These are phyloP conservation scores for Calonectria naviculata DNA, from an alignment of 2,329 filamentous ascomycete species.

Conservation along the genomic window DNA sequence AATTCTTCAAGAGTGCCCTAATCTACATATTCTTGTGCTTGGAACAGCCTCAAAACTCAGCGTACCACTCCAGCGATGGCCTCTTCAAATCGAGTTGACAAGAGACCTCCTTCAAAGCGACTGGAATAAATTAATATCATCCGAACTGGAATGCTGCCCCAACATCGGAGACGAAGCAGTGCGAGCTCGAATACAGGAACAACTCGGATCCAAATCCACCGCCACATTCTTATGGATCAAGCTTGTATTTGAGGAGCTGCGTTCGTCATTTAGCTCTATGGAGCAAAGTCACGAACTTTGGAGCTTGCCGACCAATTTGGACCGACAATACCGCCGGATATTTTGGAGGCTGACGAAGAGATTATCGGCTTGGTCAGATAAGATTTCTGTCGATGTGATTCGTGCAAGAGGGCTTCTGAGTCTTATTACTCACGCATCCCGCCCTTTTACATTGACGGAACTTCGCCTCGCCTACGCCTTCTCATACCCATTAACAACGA, in stretches of 20 bases:
- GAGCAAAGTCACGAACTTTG: neutral
- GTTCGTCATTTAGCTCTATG: neutral
- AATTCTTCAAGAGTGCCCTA: neutral
- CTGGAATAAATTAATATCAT: neutral
- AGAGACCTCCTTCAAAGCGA: neutral
- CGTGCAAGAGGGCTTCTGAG: slow-evolving; percentile 1
- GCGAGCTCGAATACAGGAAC: neutral
- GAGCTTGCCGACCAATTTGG: neutral
- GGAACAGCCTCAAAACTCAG: neutral
- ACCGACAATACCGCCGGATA: neutral
- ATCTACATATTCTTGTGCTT: neutral
- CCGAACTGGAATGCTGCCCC: neutral
- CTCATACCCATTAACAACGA: neutral
- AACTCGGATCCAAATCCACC: neutral
- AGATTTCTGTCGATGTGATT: neutral
- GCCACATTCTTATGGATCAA: slow-evolving; percentile 3
- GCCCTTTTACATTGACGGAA: neutral
- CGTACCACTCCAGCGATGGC: neutral
- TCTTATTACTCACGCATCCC: neutral
- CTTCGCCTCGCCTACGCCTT: slow-evolving; percentile 1
- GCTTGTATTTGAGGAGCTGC: slow-evolving; percentile 1
- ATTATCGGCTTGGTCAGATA: neutral
- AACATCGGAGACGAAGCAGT: neutral
- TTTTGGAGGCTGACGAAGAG: neutral
- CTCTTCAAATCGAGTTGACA: slow-evolving; percentile 2